A percentile compares a stretch with the other conserved stretches of the same genome.
Conservation (phyloP, 176 grass and related monocot species). For the Rhynchospora pubera region DNA sequence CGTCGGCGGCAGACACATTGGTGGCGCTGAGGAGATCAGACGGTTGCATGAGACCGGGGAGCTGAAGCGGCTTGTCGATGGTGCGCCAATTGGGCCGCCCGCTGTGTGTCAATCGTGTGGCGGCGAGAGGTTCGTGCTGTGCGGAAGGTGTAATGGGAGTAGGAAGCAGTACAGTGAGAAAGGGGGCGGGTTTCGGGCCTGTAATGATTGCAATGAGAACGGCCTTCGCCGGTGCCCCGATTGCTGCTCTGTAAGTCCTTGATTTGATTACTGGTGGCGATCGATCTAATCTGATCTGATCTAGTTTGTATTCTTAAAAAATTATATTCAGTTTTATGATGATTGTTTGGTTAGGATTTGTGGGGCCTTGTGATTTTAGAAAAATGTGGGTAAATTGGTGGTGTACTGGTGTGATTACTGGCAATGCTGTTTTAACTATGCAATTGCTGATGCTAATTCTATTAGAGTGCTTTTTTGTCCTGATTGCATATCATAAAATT, state of each 20-base stretch:
- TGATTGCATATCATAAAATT: background rate
- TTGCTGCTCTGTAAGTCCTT: conserved; percentile 38
- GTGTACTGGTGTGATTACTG: background rate
- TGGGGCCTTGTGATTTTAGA: background rate
- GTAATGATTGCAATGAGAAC: conserved; percentile 59
- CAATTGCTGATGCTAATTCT: conserved; percentile 1
- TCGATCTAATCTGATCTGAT: background rate
- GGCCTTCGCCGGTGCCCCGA: conserved; percentile 48
- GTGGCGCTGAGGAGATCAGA: conserved; percentile 68
- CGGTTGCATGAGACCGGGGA: conserved; percentile 63
- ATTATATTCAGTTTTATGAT: background rate
- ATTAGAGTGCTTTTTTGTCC: background rate
- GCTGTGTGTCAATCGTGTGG: conserved; percentile 38
- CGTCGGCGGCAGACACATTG: conserved; percentile 51
- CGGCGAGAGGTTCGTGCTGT: conserved; percentile 53
- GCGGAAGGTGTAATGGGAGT: conserved; percentile 55
- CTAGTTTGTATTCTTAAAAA: conserved; percentile 13
- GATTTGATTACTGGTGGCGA: conserved; percentile 10
- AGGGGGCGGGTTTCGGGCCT: conserved; percentile 53
- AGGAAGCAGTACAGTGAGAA: conserved; percentile 54
- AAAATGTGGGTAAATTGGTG: background rate
- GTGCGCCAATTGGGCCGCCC: background rate
- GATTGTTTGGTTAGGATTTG: background rate
- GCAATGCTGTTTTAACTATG: conserved; percentile 6
- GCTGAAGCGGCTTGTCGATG: conserved; percentile 37